Base-by-base conservation (phyloP, 2,329 filamentous ascomycete genomes). In the Uncinocarpus reesii region DNA sequence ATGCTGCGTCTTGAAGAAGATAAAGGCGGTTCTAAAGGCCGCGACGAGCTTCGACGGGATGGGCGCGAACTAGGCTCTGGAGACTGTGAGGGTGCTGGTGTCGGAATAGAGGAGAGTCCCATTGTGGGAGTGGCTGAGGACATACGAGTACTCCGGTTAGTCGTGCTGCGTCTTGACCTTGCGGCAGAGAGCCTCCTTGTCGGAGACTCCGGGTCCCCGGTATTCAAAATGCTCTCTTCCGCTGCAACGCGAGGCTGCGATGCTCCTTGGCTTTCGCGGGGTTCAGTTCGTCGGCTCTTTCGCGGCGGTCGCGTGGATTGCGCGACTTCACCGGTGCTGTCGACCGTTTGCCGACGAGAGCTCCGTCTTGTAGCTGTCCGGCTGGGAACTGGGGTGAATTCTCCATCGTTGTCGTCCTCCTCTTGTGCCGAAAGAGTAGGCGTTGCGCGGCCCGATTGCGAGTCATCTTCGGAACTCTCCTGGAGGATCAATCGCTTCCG, bases 401-500 rank as follows among this genome's bases (percentile, higher is more conserved):
- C 86, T 42, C 89, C 83, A 54, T 85, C 84, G 42, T 83, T 78
- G 23, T 83, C 73, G 23, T 73, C 76, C 13, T 78, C 73, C 28
- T 79, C 71, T 51, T 60, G 60, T 43, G 62, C 58, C 32, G 65
- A 65, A 18, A 60, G 71, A 18, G 63, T 67, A 32, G 66, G 65
- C 41, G 69, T 69, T 34, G 66, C 61, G 54, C 68, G 70, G 57
- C 77, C 71, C 32, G 74, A 67, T 47, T 79, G 37, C 23, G 32
- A 32, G 15, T 84, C 79, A 49, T 87, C 84, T 50, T 93, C 86
- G 35, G 90, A 86, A 20, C 79, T 77, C 16, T 78, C 87, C 55
- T 93, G 87, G 51, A 89, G 71, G 41, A 93, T 75, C 43, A 83
- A 78, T 57, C 81, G 84, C 58, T 83, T 80, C 61, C 86, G 78